Conservation (phyloP, 345 rosid species). For the Ceriops decandra region DNA sequence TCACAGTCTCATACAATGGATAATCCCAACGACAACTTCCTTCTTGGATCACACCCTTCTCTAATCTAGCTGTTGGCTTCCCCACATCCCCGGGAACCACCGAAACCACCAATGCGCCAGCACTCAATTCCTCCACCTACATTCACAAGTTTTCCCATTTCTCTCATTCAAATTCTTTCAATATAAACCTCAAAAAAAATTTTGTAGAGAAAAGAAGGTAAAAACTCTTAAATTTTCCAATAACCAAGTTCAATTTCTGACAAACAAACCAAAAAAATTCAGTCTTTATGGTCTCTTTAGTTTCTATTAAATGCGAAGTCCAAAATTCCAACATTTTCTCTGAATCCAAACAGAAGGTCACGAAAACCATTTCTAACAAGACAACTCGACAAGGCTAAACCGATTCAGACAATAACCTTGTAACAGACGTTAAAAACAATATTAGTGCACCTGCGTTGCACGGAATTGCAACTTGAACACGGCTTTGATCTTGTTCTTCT, state of each 20-base stretch:
- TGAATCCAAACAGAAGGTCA: conserved; percentile 21
- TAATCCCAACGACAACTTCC: conserved; percentile 71
- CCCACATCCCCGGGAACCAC: conserved; percentile 75
- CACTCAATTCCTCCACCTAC: conserved; percentile 50
- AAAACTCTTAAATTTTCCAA: conserved; percentile 1
- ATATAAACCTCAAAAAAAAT: neutral
- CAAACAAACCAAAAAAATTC: neutral
- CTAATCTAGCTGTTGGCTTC: conserved; percentile 64
- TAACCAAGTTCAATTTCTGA: neutral
- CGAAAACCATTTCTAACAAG: neutral
- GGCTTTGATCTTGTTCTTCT: conserved; percentile 74
- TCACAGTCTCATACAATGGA: conserved; percentile 72
- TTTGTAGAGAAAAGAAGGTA: neutral
- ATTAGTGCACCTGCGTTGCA: conserved; percentile 62
- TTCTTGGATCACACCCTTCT: conserved; percentile 50
- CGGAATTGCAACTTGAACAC: conserved; percentile 81
- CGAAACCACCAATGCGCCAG: conserved; percentile 56
- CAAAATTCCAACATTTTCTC: conserved; percentile 26
- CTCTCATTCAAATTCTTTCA: neutral
- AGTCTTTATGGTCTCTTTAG: neutral
- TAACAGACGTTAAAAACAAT: too few relatives aligned
- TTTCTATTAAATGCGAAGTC: neutral
- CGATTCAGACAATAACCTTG: too few relatives aligned
- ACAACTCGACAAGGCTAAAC: neutral
- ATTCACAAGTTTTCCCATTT: conserved; percentile 4